Conservation (phyloP, 495 filamentous ascomycete species). For the Aspergillus incahuasiensis region DNA sequence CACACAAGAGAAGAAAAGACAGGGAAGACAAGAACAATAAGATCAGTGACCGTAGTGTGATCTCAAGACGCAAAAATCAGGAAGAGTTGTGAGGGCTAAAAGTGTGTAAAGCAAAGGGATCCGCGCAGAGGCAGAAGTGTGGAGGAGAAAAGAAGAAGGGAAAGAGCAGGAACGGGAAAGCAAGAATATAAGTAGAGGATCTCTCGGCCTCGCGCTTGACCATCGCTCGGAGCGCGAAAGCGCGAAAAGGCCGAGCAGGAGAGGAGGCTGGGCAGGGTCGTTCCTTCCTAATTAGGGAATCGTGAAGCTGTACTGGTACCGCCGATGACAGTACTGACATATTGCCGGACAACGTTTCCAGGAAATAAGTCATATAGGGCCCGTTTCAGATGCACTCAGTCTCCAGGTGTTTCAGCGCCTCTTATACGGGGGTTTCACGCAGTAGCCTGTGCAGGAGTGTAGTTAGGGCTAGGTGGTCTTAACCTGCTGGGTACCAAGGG, state of each 20-base stretch:
- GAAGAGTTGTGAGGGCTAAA: background rate
- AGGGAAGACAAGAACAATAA: too few relatives aligned
- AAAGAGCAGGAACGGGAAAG: background rate
- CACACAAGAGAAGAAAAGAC: background rate
- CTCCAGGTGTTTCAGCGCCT: background rate
- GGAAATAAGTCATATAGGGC: background rate
- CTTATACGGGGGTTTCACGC: background rate
- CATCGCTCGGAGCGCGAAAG: background rate
- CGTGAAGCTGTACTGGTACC: background rate
- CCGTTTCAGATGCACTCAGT: background rate
- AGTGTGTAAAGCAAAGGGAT: background rate
- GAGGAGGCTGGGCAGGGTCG: background rate
- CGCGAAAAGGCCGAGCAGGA: background rate
- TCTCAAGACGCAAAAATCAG: background rate
- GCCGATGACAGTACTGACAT: background rate
- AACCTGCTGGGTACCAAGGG: background rate
- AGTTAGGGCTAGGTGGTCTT: background rate
- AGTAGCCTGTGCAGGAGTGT: background rate
- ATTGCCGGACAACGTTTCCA: background rate
- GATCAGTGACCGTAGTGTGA: background rate
- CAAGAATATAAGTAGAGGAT: background rate
- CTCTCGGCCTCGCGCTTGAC: background rate
- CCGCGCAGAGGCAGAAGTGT: background rate
- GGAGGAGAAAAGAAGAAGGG: background rate
- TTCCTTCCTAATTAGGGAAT: background rate